Evolutionary conservation across 768 basidiomycete genomes (phyloP), one percentile per base, ranked within the genome.

Genomic region (Serendipita vermifera): DNA sequence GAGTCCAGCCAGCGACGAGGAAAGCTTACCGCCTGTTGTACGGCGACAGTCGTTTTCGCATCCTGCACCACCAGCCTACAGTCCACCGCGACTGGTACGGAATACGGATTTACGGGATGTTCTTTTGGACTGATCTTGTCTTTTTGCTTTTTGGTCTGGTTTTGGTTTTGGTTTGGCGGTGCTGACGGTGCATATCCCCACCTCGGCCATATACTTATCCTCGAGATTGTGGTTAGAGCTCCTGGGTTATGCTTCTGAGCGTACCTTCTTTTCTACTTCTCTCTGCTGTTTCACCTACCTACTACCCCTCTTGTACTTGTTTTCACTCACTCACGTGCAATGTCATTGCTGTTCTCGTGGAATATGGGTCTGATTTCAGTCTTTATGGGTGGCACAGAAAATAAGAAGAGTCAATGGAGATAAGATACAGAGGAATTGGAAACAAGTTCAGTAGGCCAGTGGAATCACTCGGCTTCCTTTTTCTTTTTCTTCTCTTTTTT

Each of bases 401-500:
- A 36, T 9, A 36, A 36, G 35, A n/a, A 9, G 35, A 36, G 9
- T 9, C 9, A 9, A 36, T 36, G 9, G 35, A 13, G n/a, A 39
- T 22, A 33, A 5, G 14, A 38, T 22, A 39, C 11, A 38, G n/a
- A n/a, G n/a, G n/a, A n/a, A n/a, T n/a, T 3, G 15, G 15, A 55
- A 39, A 20, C 31, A 54, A 32, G 29, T 9, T 15, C n/a, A 9
- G 55, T 20, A 24, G 6, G 38, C 29, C 35, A 38, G 22, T 33
- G 33, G 29, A 54, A 20, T 39, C 22, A n/a, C 15, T 33, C 55
- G 3, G 38, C 36, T 7, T 41, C 33, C 40, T 60, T 57, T 38
- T 57, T 58, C 55, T 60, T 60, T 36, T 60, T 60, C 59, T 59
- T 60, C 6, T 31, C 57, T 38, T 58, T 39, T 26, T 55, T 58